Percentiles rank a stretch among this genome's conserved stretches.
These are phyloP conservation scores for Aspergillus sp. DNA, from an alignment of 2,329 filamentous ascomycete genomes.

Conservation along the genomic window DNA sequence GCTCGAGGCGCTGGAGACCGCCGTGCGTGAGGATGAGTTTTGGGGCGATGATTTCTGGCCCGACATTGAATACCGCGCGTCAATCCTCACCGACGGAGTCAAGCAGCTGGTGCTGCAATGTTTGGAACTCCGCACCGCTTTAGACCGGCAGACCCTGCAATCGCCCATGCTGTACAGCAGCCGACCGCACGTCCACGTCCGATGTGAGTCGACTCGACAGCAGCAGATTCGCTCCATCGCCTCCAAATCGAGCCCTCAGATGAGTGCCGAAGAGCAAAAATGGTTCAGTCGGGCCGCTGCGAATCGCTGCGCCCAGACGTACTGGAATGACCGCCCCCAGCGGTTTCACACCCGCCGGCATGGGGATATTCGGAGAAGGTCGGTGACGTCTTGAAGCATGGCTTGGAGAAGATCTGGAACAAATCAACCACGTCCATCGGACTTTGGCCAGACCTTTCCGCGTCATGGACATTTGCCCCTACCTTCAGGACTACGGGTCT, in stretches of 20 bases:
- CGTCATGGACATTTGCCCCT: too few relatives aligned
- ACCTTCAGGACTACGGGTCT: too few relatives aligned
- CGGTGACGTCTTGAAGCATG: conserved; percentile 17
- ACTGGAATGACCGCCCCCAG: conserved; percentile 17
- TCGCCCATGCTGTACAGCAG: conserved; percentile 17
- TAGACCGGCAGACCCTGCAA: conserved; percentile 21
- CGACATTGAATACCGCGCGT: conserved; percentile 40
- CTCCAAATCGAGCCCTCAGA: conserved; percentile 27
- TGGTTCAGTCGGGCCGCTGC: conserved; percentile 14
- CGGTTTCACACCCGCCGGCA: conserved; percentile 17
- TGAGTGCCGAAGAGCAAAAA: conserved; percentile 35
- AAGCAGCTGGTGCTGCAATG: conserved; percentile 40
- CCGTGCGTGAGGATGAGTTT: conserved; percentile 42
- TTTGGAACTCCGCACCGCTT: conserved; percentile 30
- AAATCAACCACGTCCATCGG: background rate
- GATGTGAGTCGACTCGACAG: conserved; percentile 20
- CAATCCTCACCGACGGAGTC: conserved; percentile 36
- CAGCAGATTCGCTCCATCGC: conserved; percentile 21
- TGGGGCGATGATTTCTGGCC: conserved; percentile 43
- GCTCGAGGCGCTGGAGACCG: conserved; percentile 35
- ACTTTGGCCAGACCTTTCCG: background rate
- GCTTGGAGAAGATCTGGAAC: background rate
- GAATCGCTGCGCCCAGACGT: conserved; percentile 18
- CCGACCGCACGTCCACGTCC: conserved; percentile 13
- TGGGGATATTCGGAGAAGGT: conserved; percentile 19